Percentiles rank a stretch among this genome's conserved stretches.
Evolutionary conservation across 148 eudicot genomes (phyloP).

Genomic region (Diospyros lotus): DNA sequence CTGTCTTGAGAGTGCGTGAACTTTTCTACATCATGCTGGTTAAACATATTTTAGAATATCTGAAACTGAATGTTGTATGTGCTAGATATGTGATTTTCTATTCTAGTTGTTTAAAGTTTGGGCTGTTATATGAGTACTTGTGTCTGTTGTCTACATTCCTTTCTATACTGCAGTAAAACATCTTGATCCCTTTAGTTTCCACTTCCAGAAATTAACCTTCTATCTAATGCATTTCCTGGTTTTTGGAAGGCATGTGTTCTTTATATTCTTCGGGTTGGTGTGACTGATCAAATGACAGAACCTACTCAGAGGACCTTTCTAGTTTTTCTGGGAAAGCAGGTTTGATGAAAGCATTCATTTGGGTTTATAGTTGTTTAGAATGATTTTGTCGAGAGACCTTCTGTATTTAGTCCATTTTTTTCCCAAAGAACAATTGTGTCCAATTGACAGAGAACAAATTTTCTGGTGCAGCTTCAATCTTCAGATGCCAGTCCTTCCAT

Average conservation of each 20-base stretch:
- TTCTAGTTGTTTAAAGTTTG: not conserved
- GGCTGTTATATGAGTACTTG: not conserved
- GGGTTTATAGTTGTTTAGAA: constrained; percentile 6
- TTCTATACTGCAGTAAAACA: not conserved
- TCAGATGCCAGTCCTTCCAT: constrained; percentile 67
- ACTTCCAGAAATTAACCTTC: constrained; percentile 11
- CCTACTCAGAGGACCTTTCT: constrained; percentile 93
- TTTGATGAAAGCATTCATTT: constrained; percentile 22
- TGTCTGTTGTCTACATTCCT: not conserved
- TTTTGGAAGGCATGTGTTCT: constrained; percentile 92
- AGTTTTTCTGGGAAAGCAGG: constrained; percentile 89
- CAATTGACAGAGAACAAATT: not conserved
- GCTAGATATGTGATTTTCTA: not conserved
- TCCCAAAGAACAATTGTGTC: constrained; percentile 5
- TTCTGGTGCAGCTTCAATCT: constrained; percentile 72
- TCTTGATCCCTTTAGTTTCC: not conserved
- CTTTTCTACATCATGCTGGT: not conserved
- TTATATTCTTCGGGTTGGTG: constrained; percentile 90
- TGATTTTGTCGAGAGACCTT: constrained; percentile 1
- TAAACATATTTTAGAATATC: not conserved
- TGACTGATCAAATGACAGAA: constrained; percentile 95
- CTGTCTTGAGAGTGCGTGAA: not conserved
- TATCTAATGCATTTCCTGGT: constrained; percentile 32
- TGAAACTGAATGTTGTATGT: not conserved
- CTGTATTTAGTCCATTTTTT: not conserved